phyloP scores from a whole-genome alignment of 768 basidiomycete species.

The Strobilomyces echinocephalus region DNA sequence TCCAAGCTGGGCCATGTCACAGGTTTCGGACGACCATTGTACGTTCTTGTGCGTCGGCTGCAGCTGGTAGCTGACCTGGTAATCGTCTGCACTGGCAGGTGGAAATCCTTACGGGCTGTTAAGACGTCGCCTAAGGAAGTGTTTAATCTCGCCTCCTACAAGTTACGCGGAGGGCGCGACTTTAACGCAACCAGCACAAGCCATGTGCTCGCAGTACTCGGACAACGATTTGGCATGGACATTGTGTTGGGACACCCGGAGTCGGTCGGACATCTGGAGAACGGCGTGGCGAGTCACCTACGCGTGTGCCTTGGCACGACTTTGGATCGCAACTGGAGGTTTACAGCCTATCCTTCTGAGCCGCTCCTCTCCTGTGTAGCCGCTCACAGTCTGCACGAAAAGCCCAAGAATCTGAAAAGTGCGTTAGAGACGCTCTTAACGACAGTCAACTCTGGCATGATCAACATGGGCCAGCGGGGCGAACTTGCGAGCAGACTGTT shows the following conservation, averaged over 20 bases:
- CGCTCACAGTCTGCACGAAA: neutral
- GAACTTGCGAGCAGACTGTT: conserved; percentile 2
- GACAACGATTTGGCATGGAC: conserved; percentile 4
- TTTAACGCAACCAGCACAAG: neutral
- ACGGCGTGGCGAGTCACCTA: conserved; percentile 10
- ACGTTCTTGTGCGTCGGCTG: neutral
- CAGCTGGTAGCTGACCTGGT: neutral
- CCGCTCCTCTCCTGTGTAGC: conserved; percentile 2
- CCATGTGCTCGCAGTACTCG: conserved; percentile 1
- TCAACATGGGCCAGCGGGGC: conserved; percentile 3
- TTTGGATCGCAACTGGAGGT: conserved; percentile 7
- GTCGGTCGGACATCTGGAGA: conserved; percentile 1
- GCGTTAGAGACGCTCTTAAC: neutral
- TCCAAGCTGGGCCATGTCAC: neutral
- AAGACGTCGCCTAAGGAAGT: neutral
- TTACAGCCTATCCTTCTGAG: conserved; percentile 17
- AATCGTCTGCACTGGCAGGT: neutral
- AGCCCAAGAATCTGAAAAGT: neutral
- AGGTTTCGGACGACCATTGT: neutral
- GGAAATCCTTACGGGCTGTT: conserved; percentile 5
- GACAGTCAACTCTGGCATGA: conserved; percentile 5
- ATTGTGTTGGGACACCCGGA: conserved; percentile 2
- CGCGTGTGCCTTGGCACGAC: conserved; percentile 7
- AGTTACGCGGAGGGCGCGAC: neutral
- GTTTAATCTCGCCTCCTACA: neutral